phyloP scores from a whole-genome alignment of 1,284 basidiomycete genomes.

The Sanghuangporus sanghuang region DNA sequence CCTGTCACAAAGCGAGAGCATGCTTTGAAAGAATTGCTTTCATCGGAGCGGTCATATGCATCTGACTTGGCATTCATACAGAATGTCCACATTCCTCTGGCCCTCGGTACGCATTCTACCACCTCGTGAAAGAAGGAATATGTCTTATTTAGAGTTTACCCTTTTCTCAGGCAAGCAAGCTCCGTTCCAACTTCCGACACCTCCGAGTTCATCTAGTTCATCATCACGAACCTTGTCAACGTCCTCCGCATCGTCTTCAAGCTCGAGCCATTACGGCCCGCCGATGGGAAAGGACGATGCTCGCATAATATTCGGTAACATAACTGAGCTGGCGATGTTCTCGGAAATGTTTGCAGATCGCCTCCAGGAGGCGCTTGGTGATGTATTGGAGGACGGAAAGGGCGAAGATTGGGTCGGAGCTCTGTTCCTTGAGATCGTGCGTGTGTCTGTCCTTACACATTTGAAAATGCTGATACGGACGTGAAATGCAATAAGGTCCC shows the following conservation, averaged over 20 bases:
- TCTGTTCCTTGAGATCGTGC: slow-evolving; percentile 70
- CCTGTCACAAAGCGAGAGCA: slow-evolving; percentile 71
- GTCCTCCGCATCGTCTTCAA: slow-evolving; percentile 46
- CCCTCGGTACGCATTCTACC: slow-evolving; percentile 45
- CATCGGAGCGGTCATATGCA: slow-evolving; percentile 84
- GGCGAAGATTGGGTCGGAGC: slow-evolving; percentile 74
- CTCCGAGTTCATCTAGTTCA: slow-evolving; percentile 30
- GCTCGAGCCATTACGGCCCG: slow-evolving; percentile 32
- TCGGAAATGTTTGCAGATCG: slow-evolving; percentile 61
- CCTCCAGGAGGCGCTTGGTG: slow-evolving; percentile 53
- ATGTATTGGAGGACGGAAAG: slow-evolving; percentile 44
- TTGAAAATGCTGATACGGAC: slow-evolving; percentile 7
- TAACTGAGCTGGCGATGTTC: slow-evolving; percentile 69
- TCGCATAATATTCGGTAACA: slow-evolving; percentile 75
- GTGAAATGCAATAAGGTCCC: slow-evolving; percentile 50
- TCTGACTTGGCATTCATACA: slow-evolving; percentile 82
- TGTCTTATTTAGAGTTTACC: background rate
- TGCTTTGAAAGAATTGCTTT: slow-evolving; percentile 77
- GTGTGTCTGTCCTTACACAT: slow-evolving; percentile 16
- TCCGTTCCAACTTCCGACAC: slow-evolving; percentile 32
- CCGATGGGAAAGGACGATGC: slow-evolving; percentile 72
- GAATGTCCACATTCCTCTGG: slow-evolving; percentile 79
- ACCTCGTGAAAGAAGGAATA: background rate
- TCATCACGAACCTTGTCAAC: slow-evolving; percentile 51
- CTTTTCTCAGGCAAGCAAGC: slow-evolving; percentile 38